phyloP scores from a whole-genome alignment of 345 rosid genomes.

The Brassica carinata region DNA sequence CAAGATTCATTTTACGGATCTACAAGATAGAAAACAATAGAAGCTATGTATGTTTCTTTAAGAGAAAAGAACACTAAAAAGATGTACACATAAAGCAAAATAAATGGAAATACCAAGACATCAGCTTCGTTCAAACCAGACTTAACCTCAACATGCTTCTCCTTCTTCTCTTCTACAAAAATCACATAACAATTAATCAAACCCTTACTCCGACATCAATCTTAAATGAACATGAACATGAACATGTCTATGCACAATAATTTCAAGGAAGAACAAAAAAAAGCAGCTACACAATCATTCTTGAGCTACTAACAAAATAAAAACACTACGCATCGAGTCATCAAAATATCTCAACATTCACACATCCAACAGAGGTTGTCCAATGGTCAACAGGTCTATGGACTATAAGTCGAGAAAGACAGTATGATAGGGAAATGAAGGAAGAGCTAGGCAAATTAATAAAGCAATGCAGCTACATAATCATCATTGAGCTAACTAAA shows the following conservation, averaged over 20 bases:
- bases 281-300: not conserved
- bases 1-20: not conserved
- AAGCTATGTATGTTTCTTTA: not conserved
- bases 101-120: constrained; percentile 49
- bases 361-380: not conserved
- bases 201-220: not conserved
- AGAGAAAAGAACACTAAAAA: not conserved
- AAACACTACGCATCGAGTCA: not conserved
- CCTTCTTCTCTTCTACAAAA: constrained; percentile 42
- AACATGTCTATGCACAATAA: not conserved
- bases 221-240: not conserved
- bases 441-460: not conserved
- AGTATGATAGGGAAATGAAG: not conserved
- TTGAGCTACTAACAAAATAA: not conserved
- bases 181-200: constrained; percentile 8
- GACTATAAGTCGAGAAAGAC: not conserved
- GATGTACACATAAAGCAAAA: not conserved
- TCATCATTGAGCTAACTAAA: not conserved
- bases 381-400: not conserved
- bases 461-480: no score
- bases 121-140: constrained; percentile 85
- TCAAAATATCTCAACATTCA: not conserved
- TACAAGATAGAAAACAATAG: not conserved
- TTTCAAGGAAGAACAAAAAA: not conserved
- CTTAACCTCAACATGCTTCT: constrained; percentile 51